Percentiles rank a stretch among this genome's conserved stretches.
phyloP scores from a whole-genome alignment of 225 moss, liverwort and hornwort species.

The Neckera pumila region DNA sequence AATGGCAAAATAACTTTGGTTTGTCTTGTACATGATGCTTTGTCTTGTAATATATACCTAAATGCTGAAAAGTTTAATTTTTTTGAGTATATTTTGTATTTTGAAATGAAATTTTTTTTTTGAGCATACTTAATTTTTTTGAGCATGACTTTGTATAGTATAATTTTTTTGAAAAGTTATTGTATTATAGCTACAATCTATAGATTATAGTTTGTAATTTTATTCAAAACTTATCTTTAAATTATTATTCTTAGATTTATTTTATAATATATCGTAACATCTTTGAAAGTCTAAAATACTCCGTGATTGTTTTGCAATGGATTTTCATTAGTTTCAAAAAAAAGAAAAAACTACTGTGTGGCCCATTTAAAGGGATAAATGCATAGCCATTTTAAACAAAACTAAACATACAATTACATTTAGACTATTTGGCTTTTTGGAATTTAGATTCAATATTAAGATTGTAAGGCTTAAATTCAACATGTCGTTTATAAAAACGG shows the following conservation, averaged over 20 bases:
- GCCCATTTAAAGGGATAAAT: accelerated
- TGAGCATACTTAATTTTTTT: too few relatives aligned
- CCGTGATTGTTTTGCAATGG: too few relatives aligned
- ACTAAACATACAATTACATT: not conserved
- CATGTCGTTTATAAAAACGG: not conserved
- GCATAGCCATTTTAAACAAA: not conserved
- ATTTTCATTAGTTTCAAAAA: too few relatives aligned
- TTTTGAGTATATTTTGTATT: too few relatives aligned
- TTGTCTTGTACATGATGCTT: not conserved
- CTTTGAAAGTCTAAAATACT: not conserved
- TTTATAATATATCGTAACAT: too few relatives aligned
- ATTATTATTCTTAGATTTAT: not conserved
- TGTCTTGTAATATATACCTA: accelerated
- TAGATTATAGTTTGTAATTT: not conserved
- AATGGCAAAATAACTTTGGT: not conserved
- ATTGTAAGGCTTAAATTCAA: not conserved
- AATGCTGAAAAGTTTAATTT: not conserved
- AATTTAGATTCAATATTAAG: not conserved
- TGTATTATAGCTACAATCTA: not conserved
- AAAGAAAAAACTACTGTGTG: too few relatives aligned
- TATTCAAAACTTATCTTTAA: not conserved
- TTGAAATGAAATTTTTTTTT: too few relatives aligned
- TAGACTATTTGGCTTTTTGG: not conserved
- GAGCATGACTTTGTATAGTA: too few relatives aligned
- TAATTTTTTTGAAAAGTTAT: not conserved